Evolutionary conservation across 2,329 filamentous ascomycete species (phyloP), one percentile per base, ranked within the genome.

Genomic region (Fusarium avenaceum): DNA sequence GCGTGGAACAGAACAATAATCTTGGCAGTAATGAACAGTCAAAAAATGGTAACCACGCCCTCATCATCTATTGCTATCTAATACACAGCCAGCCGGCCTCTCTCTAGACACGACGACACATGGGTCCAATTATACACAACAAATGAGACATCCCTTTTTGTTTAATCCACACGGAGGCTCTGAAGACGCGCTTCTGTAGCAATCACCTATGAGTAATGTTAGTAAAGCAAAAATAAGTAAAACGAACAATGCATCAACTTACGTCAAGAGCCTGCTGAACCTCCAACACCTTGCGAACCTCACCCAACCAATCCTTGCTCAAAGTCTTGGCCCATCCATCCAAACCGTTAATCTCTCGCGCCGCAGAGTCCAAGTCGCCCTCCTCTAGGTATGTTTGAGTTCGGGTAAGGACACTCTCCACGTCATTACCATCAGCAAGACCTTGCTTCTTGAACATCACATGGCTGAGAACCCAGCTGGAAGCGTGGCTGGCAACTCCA

Each of bases 261-360:
- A 97, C 96, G 80, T 99, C 96, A 75, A 99, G 85, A 75, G 96
- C 96, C 83, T 99, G 96, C 81, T 92, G 90, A 69, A 98, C 96
- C 83, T 99, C 96, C 75, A 99, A 84, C 69, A 97, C 93, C 82
- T 94, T 92, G 78, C 96, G 89, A 66, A 94, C 92, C 84, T 99
- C 96, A 52, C 86, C 87, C 72, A 99, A 81, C 96, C 96, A 99
- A 80, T 99, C 96, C 76, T 92, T 90, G 80, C 93, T 96, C 76
- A 99, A 82, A 40, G 94, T 95, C 86, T 96, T 97, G 47, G 95
- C 94, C 96, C 96, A 99, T 26, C 96, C 96, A 65, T 91, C 87
- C 46, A 99, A 84, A 3, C 90, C 88, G 77, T 98, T 99, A 91
- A 99, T 96, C 83, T 99, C 96, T 69, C 96, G 86, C 15, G 96